These are phyloP conservation scores for Vicia sativa DNA, from an alignment of 306 rosid genomes.

Conservation along the genomic window DNA sequence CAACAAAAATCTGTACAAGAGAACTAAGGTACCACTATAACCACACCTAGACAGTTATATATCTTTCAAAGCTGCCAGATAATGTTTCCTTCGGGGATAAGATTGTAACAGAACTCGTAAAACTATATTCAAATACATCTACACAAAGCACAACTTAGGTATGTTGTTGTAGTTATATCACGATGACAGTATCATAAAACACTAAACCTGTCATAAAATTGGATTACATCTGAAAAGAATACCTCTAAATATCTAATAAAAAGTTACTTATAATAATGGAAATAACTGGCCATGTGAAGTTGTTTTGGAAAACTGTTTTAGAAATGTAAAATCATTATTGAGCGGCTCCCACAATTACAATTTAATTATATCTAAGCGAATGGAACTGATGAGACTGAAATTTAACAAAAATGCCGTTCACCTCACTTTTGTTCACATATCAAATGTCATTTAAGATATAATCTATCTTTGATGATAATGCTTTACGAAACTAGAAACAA, in stretches of 20 bases:
- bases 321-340: constrained; percentile 13
- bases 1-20: not conserved
- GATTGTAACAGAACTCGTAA: not conserved
- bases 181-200: constrained; percentile 7
- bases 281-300: not conserved
- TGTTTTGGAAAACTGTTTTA: constrained; percentile 12
- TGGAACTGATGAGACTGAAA: not conserved
- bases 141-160: not conserved
- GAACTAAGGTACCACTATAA: constrained; percentile 6
- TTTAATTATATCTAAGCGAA: not conserved
- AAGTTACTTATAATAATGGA: not conserved
- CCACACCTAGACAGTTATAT: constrained; percentile 4
- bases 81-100: constrained; percentile 12
- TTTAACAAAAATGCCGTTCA: not conserved
- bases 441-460: not conserved
- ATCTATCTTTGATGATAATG: not conserved
- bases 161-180: not conserved
- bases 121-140: constrained; percentile 12
- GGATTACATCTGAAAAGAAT: constrained; percentile 12
- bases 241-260: constrained; percentile 5
- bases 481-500: constrained; percentile 4
- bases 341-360: not conserved
- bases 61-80: constrained; percentile 12
- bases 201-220: constrained; percentile 15
- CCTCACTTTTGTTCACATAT: not conserved